Conservation (phyloP, 176 grass and related monocot genomes). For the Alloteropsis semialata region DNA sequence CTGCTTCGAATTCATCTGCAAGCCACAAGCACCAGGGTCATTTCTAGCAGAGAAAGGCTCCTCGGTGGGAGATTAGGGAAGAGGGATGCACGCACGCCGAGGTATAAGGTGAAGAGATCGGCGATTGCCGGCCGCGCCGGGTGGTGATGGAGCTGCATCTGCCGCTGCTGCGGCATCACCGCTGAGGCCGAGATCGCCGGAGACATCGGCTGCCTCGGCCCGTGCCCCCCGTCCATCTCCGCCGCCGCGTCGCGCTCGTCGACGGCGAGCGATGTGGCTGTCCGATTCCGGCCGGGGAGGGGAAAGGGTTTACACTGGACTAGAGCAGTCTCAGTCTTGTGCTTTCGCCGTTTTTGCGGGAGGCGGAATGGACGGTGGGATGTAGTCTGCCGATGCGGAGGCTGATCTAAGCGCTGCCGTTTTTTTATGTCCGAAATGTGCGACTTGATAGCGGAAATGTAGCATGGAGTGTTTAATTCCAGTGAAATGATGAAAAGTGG, state of each 20-base stretch:
- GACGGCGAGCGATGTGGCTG: constrained; percentile 19
- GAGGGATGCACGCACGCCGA: constrained; percentile 56
- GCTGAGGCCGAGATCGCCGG: constrained; percentile 37
- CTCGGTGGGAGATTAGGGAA: background rate
- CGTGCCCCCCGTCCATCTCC: constrained; percentile 36
- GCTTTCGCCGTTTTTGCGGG: background rate
- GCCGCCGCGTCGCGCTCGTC: background rate
- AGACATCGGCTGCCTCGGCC: constrained; percentile 50
- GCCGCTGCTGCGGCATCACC: constrained; percentile 34
- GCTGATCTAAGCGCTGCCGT: background rate
- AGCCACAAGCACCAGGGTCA: constrained; percentile 24
- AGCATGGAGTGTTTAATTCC: background rate
- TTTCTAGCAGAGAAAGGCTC: background rate
- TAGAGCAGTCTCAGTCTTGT: background rate
- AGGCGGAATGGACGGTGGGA: constrained; percentile 5
- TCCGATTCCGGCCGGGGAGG: background rate
- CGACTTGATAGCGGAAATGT: too few relatives aligned
- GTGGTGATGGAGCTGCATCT: constrained; percentile 67
- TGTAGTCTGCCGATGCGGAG: background rate
- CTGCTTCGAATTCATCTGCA: constrained; percentile 84
- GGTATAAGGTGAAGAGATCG: constrained; percentile 96
- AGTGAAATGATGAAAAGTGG: too few relatives aligned
- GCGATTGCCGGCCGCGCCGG: constrained; percentile 60
- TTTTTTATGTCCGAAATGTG: too few relatives aligned
- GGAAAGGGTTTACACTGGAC: constrained; percentile 30